Percentiles rank a stretch among this genome's conserved stretches.
Evolutionary conservation across 306 rosid species (phyloP).

Genomic region (Prinsepia uniflora): DNA sequence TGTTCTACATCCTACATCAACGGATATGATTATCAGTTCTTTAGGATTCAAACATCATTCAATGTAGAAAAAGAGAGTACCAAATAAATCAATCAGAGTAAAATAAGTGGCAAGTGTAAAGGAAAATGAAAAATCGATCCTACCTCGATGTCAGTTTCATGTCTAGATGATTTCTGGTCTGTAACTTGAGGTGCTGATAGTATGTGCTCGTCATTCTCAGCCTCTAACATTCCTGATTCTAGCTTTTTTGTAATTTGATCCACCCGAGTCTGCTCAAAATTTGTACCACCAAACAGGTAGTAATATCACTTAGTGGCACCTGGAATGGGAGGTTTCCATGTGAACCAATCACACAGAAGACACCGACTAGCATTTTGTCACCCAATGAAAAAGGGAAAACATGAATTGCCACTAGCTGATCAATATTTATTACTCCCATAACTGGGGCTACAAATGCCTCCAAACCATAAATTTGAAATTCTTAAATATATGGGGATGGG

Average conservation of each 20-base stretch:
- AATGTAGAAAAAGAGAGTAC: slow-evolving; percentile 12
- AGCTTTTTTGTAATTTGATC: slow-evolving; percentile 74
- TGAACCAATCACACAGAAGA: slow-evolving; percentile 44
- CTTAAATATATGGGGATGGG: neutral
- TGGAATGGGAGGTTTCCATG: slow-evolving; percentile 38
- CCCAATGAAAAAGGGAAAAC: slow-evolving; percentile 31
- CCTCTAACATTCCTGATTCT: slow-evolving; percentile 46
- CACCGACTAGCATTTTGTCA: slow-evolving; percentile 32
- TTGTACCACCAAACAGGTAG: slow-evolving; percentile 53
- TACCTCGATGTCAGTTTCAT: slow-evolving; percentile 54
- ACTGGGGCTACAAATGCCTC: slow-evolving; percentile 16
- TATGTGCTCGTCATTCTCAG: slow-evolving; percentile 30
- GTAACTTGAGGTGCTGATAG: slow-evolving; percentile 31
- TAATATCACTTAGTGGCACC: slow-evolving; percentile 54
- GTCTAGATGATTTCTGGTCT: slow-evolving; percentile 27
- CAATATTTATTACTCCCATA: slow-evolving; percentile 24
- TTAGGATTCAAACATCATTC: slow-evolving; percentile 14
- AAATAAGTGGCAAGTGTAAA: neutral
- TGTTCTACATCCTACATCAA: slow-evolving; percentile 46
- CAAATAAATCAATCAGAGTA: slow-evolving; percentile 7
- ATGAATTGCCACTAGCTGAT: slow-evolving; percentile 31
- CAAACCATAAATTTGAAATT: neutral
- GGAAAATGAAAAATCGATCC: slow-evolving; percentile 15
- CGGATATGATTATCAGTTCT: slow-evolving; percentile 29
- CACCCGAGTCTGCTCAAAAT: slow-evolving; percentile 73